Conservation (phyloP, 257 asterid species). For the Gentiana macrophylla region DNA sequence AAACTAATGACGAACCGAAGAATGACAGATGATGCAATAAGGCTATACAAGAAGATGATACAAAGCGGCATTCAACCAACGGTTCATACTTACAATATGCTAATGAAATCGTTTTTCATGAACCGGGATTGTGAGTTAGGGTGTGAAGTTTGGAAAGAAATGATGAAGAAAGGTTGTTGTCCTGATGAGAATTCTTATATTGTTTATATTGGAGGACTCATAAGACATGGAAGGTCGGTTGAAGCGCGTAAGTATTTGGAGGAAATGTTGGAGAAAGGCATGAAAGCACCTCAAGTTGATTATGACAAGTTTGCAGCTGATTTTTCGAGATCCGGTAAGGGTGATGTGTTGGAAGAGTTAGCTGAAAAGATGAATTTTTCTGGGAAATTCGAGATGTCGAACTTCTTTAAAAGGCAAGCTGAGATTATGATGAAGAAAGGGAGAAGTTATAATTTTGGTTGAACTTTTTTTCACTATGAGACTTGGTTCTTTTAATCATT, state of each 20-base stretch:
- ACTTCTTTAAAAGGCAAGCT: slow-evolving; percentile 39
- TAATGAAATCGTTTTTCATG: slow-evolving; percentile 60
- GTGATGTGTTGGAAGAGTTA: slow-evolving; percentile 43
- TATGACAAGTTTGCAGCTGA: slow-evolving; percentile 48
- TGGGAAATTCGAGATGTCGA: slow-evolving; percentile 46
- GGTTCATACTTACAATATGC: slow-evolving; percentile 74
- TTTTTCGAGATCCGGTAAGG: slow-evolving; percentile 42
- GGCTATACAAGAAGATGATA: slow-evolving; percentile 71
- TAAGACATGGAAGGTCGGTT: slow-evolving; percentile 54
- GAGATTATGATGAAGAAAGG: slow-evolving; percentile 38
- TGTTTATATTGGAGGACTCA: slow-evolving; percentile 64
- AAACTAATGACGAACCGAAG: slow-evolving; percentile 55
- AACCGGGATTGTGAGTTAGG: slow-evolving; percentile 54
- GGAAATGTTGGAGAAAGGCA: slow-evolving; percentile 83
- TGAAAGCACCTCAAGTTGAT: slow-evolving; percentile 73
- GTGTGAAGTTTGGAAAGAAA: slow-evolving; percentile 76
- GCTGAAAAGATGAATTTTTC: slow-evolving; percentile 49
- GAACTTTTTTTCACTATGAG: no score
- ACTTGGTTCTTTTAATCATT: no score
- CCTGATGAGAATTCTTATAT: slow-evolving; percentile 83
- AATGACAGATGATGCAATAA: slow-evolving; percentile 74
- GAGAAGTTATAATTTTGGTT: slow-evolving; percentile 13
- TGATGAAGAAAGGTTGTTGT: slow-evolving; percentile 68
- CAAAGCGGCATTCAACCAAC: slow-evolving; percentile 43
- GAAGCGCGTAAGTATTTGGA: slow-evolving; percentile 66